Evolutionary conservation across 139 green algal species (phyloP).

Genomic region (Auxenochlorella protothecoides): DNA sequence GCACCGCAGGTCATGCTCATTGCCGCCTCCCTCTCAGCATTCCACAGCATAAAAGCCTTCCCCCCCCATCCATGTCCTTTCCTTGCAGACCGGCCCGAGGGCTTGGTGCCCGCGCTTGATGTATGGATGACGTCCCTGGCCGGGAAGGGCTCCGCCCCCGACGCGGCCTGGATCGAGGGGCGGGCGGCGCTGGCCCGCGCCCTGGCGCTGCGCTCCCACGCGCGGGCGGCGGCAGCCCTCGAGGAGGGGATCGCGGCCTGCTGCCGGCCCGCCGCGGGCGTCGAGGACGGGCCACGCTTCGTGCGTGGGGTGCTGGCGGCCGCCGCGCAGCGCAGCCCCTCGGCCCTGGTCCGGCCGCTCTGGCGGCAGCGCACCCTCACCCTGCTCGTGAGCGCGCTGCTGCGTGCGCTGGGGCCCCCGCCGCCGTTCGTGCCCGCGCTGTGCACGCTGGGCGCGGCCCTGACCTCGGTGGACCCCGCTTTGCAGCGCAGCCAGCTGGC

Average conservation of each 20-base stretch:
- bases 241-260: conserved; percentile 7
- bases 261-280: neutral
- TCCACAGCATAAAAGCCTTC: no score
- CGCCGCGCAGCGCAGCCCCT: neutral
- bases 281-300: neutral
- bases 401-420: conserved; percentile 4
- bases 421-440: no score
- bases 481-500: no score
- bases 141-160: no score
- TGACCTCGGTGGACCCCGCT: no score
- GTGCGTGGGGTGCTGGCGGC: neutral
- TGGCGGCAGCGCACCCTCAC: conserved; percentile 27
- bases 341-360: conserved; percentile 7
- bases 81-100: no score
- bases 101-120: no score
- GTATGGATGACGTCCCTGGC: no score
- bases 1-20: no score
- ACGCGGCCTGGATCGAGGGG: neutral
- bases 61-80: no score
- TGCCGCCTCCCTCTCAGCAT: no score
- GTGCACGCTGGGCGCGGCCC: no score
- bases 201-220: neutral
- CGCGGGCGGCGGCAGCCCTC: neutral
- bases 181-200: neutral
- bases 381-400: conserved; percentile 1